phyloP scores from a whole-genome alignment of 768 basidiomycete species.

The Clitopilus hobsonii region DNA sequence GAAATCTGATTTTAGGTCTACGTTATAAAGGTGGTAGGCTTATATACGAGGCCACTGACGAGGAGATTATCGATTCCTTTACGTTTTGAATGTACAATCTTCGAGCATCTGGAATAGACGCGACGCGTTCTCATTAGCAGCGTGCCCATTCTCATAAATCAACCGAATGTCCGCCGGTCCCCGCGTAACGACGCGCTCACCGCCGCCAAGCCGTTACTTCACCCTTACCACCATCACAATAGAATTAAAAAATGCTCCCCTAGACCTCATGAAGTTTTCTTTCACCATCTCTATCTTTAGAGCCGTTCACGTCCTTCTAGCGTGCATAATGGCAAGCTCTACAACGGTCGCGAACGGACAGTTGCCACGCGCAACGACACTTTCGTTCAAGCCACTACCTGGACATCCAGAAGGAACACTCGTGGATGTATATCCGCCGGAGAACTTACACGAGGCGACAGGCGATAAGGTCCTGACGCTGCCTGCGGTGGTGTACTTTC shows the following conservation, averaged over 20 bases:
- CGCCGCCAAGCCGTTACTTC: no score
- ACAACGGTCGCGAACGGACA: neutral
- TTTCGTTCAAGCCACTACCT: neutral
- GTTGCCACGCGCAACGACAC: neutral
- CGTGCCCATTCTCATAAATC: no score
- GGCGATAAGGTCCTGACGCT: slow-evolving; percentile 14
- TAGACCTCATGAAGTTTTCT: no score
- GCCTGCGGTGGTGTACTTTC: slow-evolving; percentile 39
- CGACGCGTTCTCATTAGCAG: neutral
- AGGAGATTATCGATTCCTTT: neutral
- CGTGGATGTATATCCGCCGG: neutral
- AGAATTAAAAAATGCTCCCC: no score
- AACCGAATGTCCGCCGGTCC: no score
- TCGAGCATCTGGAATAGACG: neutral
- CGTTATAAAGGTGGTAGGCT: neutral
- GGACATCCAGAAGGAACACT: neutral
- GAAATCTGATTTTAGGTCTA: neutral
- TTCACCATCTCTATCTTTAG: no score
- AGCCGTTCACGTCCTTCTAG: neutral
- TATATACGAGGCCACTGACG: neutral
- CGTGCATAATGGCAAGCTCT: neutral
- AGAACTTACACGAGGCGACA: slow-evolving; percentile 20
- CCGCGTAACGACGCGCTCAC: no score
- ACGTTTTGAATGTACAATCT: neutral
- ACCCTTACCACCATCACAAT: no score